Conservation (phyloP, 768 basidiomycete species). For the Auriculariales sp. region DNA sequence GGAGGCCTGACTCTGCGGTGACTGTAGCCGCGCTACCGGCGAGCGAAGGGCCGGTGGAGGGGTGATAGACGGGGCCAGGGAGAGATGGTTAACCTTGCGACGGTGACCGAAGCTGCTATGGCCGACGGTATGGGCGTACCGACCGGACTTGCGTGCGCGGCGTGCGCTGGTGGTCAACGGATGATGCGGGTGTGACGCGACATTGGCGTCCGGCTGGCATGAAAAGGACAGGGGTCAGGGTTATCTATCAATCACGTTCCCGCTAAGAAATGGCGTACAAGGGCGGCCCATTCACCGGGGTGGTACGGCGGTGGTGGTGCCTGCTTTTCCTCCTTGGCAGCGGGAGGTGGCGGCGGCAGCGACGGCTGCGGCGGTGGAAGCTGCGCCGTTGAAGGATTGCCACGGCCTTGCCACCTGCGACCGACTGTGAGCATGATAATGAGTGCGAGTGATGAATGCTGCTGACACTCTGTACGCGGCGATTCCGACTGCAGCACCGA, state of each 20-base stretch:
- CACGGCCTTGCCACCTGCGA: conserved; percentile 63
- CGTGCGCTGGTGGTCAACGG: conserved; percentile 20
- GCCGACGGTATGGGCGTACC: no score
- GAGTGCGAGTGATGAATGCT: neutral
- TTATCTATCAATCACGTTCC: neutral
- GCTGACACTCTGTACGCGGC: conserved; percentile 63
- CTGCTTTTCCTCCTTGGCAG: conserved; percentile 25
- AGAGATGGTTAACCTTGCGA: conserved; percentile 19
- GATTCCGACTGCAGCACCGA: conserved; percentile 75
- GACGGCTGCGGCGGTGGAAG: conserved; percentile 12
- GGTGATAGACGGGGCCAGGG: conserved; percentile 10
- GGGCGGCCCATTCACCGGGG: conserved; percentile 34
- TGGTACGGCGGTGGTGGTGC: conserved; percentile 7
- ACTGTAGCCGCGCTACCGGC: conserved; percentile 11
- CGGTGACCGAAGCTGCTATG: conserved; percentile 22
- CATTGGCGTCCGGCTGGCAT: no score
- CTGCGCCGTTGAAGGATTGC: conserved; percentile 39
- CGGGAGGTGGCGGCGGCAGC: conserved; percentile 42
- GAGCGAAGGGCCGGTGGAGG: conserved; percentile 12
- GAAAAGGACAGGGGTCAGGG: neutral
- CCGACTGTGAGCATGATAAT: neutral
- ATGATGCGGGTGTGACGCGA: conserved; percentile 19
- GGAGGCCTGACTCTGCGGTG: conserved; percentile 8
- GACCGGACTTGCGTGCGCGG: conserved; percentile 18
- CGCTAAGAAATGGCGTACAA: neutral